Base-by-base conservation (phyloP, 1,139 yeast genomes). In the Geotrichum histeridarum region DNA sequence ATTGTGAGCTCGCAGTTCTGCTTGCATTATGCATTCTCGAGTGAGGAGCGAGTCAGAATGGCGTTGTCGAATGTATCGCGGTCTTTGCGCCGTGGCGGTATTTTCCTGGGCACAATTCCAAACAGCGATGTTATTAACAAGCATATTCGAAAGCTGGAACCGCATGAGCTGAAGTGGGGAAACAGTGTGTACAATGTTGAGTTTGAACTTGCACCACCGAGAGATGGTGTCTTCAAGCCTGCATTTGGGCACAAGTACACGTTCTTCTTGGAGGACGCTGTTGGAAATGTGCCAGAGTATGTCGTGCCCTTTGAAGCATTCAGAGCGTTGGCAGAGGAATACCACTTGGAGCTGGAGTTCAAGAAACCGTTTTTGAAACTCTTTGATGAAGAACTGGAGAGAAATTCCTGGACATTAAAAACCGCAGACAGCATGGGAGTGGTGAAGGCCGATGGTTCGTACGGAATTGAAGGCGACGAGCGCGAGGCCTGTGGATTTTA, bases 221-320 rank as follows among this genome's bases (percentile, higher is more conserved):
- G 73, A 52, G 84, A 82, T 61, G 91, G 93, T 1, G 75, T 70
- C 47, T 89, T 89, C 65, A 75, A 82, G 15, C 81, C 84, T 0
- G 88, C 95, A 0, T 91, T 76, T 67, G 99, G 99, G 0, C 87
- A 90, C 69, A 77, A 81, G 63, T 93, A 93, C 69, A 81, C 80
- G 52, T 93, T 88, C 67, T 88, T 77, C 72, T 73, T 93, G 58
- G 83, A 84, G 61, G 99, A 93, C 71, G 99, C 99, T 0, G 94
- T 93, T 49, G 97, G 89, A 60, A 84, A 93, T 64, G 97, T 93
- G 8, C 98, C 98, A 0, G 99, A 93, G 67, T 93, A 87, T 66
- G 94, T 93, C n/a, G 97, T 93, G 5, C 99, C 98, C 0, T 90
- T 93, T 71, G 97, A 93, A 64, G 81, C 86, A 0, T 80, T 93